Percentiles rank a stretch among this genome's conserved stretches.
These are phyloP conservation scores for Saccharomycopsis oosterbeekiorum DNA, from an alignment of 805 yeast species.

Conservation along the genomic window DNA sequence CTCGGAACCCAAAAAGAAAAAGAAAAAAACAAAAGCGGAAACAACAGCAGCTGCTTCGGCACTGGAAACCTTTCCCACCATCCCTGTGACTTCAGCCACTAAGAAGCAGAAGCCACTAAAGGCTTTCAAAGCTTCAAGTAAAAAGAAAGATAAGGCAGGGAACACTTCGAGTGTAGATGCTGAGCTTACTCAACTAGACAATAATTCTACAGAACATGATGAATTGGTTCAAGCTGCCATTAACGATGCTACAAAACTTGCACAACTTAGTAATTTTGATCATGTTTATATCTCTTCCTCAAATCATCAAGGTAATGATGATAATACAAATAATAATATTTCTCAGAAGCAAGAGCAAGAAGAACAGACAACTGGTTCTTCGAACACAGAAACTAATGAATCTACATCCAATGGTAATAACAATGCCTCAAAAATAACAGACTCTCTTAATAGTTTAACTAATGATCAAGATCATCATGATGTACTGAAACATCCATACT, in stretches of 20 bases:
- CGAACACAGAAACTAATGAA: not conserved
- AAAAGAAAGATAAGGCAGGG: constrained; percentile 21
- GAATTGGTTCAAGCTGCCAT: constrained; percentile 63
- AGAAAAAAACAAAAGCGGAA: constrained; percentile 17
- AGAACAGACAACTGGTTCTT: not conserved
- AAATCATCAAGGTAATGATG: not conserved
- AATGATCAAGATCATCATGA: not conserved
- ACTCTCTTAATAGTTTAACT: not conserved
- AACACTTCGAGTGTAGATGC: constrained; percentile 3
- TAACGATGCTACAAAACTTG: constrained; percentile 52
- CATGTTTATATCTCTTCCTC: constrained; percentile 14
- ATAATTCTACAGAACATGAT: constrained; percentile 41
- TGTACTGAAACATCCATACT: not conserved
- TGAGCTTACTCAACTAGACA: constrained; percentile 42
- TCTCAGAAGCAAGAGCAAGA: constrained; percentile 1
- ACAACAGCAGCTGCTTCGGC: not conserved
- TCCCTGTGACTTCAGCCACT: not conserved
- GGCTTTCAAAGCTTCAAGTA: not conserved
- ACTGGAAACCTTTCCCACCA: not conserved
- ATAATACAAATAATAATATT: not conserved
- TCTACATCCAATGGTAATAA: not conserved
- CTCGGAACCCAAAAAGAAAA: constrained; percentile 18
- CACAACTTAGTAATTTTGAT: constrained; percentile 28
- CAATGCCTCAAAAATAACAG: not conserved
- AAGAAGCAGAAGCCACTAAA: not conserved